Evolutionary conservation across 169 alveolate species (phyloP).

Genomic region (Plasmodium reichenowi): DNA sequence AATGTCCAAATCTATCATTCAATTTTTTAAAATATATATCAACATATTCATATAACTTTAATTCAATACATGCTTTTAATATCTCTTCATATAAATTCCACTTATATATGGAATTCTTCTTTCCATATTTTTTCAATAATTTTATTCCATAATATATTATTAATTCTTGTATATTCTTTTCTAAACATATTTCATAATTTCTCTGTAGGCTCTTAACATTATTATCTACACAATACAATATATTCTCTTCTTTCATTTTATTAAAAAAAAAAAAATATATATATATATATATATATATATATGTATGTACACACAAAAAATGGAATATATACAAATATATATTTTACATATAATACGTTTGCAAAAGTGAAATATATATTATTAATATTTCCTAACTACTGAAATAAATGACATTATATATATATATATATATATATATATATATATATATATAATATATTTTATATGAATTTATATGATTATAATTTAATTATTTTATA

Average conservation of each 20-base stretch:
- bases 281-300: background rate
- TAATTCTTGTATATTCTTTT: constrained; percentile 62
- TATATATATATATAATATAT: too few relatives aligned
- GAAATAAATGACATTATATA: too few relatives aligned
- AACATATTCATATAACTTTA: constrained; percentile 52
- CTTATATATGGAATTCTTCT: constrained; percentile 22
- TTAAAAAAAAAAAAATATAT: too few relatives aligned
- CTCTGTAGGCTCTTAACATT: constrained; percentile 16
- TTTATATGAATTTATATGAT: too few relatives aligned
- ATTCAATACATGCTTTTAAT: constrained; percentile 52
- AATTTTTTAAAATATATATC: constrained; percentile 52
- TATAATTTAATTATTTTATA: too few relatives aligned
- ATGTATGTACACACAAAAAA: background rate
- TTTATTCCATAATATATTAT: constrained; percentile 41
- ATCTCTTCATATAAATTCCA: constrained; percentile 61
- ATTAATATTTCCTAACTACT: too few relatives aligned
- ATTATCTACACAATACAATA: constrained; percentile 18
- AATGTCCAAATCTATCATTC: constrained; percentile 36
- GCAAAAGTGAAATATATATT: too few relatives aligned
- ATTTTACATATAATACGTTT: too few relatives aligned
- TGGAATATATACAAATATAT: too few relatives aligned
- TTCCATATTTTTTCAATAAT: constrained; percentile 22
- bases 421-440: too few relatives aligned
- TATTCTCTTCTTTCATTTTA: constrained; percentile 40
- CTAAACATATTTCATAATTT: constrained; percentile 32